Base-by-base conservation (phyloP, 1,284 basidiomycete genomes). In the Mycena sp. region DNA sequence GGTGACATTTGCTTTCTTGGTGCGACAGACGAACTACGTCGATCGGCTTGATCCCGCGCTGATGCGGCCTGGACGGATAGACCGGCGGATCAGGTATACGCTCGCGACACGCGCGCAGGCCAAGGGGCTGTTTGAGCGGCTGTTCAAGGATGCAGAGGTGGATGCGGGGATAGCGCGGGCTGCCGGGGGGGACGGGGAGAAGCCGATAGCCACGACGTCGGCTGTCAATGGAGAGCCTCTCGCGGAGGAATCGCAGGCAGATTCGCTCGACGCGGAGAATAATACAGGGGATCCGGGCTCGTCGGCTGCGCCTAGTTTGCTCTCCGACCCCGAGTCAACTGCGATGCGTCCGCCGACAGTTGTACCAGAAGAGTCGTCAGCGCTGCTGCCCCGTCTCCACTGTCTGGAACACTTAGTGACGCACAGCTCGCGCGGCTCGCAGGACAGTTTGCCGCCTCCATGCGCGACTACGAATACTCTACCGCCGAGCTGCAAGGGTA, bases 401-500 rank as follows among this genome's bases (percentile, higher is more conserved):
- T 38, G 14, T 43, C 58, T 17, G 21, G 23, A 14, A 43, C 4
- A 29, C 23, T 66, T 16, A 63, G 52, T 40, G 52, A 63, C 29
- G 35, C 41, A 7, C 35, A 43, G 12, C 56, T 66, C 5, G 21
- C 43, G 7, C 26, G 43, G 9, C 72, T 81, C 25, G 80, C 80
- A 0, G 56, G 72, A 14, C 38, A 63, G 30, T 84, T 82, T 67
- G 73, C 78, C 10, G 67, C 68, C 9, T 61, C 62, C 2, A 71
- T 84, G 21, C 78, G 80, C 6, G 74, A 77, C 23, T 66, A 76
- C 21, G 74, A 74, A 55, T 78, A 82, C 58, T 78, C 79, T 12
- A 77, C 80, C 48, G 80, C 82, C 0, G 78, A 78, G 44, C 73
- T 85, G 10, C 82, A 83, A 62, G 82, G 80, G 2, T 80, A 79